Conservation (phyloP, 805 yeast species). For the Suhomyces kilbournensis region DNA sequence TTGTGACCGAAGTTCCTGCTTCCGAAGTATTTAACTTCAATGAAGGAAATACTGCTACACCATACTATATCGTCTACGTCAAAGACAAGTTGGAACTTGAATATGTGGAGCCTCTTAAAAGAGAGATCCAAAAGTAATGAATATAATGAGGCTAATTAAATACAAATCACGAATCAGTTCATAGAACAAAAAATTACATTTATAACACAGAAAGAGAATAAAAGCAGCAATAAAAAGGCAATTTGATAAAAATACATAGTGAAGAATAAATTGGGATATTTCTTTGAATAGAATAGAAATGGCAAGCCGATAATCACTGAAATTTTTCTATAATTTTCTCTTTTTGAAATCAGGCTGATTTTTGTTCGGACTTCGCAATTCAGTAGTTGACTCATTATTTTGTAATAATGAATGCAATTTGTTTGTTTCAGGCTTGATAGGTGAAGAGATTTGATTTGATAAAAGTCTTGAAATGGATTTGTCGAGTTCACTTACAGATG, state of each 20-base stretch:
- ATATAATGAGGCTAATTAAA: background rate
- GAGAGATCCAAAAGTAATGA: conserved; percentile 26
- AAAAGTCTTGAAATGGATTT: conserved; percentile 18
- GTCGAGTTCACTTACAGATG: conserved; percentile 37
- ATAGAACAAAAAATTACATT: background rate
- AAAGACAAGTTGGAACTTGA: conserved; percentile 54
- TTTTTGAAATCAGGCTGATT: conserved; percentile 7
- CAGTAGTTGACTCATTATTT: background rate
- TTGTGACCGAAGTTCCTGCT: conserved; percentile 75
- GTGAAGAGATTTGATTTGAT: conserved; percentile 9
- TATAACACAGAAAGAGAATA: background rate
- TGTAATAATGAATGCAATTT: conserved; percentile 1
- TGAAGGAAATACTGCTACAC: conserved; percentile 82
- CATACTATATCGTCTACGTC: conserved; percentile 85
- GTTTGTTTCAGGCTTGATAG: background rate
- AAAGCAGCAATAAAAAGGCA: background rate
- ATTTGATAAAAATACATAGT: background rate
- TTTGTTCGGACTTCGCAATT: background rate
- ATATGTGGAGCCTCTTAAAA: conserved; percentile 63
- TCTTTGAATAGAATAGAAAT: background rate
- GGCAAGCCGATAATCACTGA: background rate
- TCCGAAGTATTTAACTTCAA: conserved; percentile 65
- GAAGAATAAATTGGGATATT: background rate
- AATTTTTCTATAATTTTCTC: conserved; percentile 6
- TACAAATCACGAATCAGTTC: background rate